A percentile compares a stretch with the other conserved stretches of the same genome.
These are phyloP conservation scores for Brassica cretica DNA, from an alignment of 345 rosid genomes.

Conservation along the genomic window DNA sequence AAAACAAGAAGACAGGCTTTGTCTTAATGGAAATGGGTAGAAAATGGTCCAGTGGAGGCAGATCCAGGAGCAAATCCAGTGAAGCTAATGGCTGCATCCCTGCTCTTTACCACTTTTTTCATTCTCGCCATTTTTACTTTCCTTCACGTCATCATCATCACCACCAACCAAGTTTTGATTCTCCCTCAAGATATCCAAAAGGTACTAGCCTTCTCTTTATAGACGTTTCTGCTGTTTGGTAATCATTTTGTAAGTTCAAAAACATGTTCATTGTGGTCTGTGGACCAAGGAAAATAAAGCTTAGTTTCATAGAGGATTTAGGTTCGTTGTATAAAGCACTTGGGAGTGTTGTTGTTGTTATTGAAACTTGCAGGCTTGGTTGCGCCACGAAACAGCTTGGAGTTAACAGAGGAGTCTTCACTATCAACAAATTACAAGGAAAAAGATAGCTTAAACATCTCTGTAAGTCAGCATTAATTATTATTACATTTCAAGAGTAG, in stretches of 20 bases:
- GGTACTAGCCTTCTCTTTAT: conserved; percentile 41
- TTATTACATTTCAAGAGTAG: neutral
- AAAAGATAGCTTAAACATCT: conserved; percentile 42
- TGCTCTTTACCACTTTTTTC: conserved; percentile 64
- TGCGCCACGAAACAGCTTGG: conserved; percentile 83
- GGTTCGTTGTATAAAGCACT: conserved; percentile 6
- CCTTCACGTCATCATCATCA: conserved; percentile 45
- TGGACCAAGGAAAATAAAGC: neutral
- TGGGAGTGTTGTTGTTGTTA: neutral
- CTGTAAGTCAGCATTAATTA: conserved; percentile 45
- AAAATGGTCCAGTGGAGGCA: conserved; percentile 51
- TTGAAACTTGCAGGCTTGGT: conserved; percentile 50
- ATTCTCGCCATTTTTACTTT: conserved; percentile 57
- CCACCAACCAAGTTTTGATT: conserved; percentile 25
- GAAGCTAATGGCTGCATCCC: conserved; percentile 62
- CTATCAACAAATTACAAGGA: conserved; percentile 38
- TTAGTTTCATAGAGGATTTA: neutral
- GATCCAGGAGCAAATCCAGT: conserved; percentile 25
- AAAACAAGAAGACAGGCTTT: neutral
- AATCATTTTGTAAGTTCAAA: conserved; percentile 6
- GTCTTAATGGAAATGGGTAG: conserved; percentile 50
- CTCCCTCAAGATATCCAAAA: conserved; percentile 31
- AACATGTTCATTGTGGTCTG: conserved; percentile 8
- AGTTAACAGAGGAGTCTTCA: conserved; percentile 49
- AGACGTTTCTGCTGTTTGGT: conserved; percentile 5